Evolutionary conservation across 1,139 yeast genomes (phyloP), one percentile per base, ranked within the genome.

Genomic region (Magnusiomyces ingens): DNA sequence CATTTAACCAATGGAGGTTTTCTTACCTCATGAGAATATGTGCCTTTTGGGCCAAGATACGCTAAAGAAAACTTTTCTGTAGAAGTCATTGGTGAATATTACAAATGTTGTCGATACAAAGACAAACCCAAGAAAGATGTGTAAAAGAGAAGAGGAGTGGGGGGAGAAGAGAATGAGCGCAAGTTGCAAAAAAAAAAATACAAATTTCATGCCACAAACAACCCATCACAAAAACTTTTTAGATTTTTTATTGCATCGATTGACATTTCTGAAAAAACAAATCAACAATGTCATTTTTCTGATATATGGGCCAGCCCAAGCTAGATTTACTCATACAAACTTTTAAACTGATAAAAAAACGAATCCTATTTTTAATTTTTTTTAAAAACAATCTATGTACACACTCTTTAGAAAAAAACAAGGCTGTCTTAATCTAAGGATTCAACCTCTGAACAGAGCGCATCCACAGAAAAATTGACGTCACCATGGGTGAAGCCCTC

Each of bases 21-120:
- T 73, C 85, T 46, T 73, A 82, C 91, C 69, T 88, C 94, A 62
- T 90, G 95, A 1, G 97, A 85, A 67, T 89, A 91, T 0, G 97
- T 90, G 1, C 97, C 97, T 52, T 75, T 75, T 0, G 98, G 98
- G 0, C 98, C 98, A 51, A 91, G 69, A 64, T 79, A 91, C 4
- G 89, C 89, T 17, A 46, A 18, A 18, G 37, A 36, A 29, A 46
- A 13, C 18, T 36, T 36, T 18, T 46, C 22, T 12, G 18, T 3
- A 40, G 44, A 40, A 26, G 32, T 8, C 32, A 26, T 26, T 36
- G 40, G 40, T 36, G 17, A 36, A 13, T 5, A 36, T 3, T 12
- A n/a, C 8, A 36, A 36, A 36, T 5, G 17, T 13, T 36, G 17
- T 6, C 8, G 17, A 36, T 36, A 12, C n/a, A 36, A 12, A 13